Evolutionary conservation across 305 asterid species (phyloP), one percentile per base, ranked within the genome.

Genomic region (Euphrasia arctica): DNA sequence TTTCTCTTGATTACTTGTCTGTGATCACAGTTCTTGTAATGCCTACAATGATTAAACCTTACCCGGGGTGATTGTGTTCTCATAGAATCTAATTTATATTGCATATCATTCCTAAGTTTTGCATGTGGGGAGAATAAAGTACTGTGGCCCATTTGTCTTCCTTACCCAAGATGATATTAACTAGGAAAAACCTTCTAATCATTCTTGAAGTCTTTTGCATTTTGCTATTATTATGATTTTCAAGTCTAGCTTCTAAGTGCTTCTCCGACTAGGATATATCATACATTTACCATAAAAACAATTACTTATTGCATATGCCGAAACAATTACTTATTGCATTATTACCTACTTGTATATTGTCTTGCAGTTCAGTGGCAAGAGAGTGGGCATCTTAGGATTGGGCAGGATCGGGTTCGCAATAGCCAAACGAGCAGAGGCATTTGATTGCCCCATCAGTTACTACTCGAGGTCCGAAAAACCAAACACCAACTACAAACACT

Each of bases 381-480:
- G 79, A 31, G 93, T 92, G 56, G 95, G 97, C 15, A 85, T 92
- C 51, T 78, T 92, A 48, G 97, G 98, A 22, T 57, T 92, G 63
- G 98, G 96, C 70, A 78, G 98, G 72, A 89, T 91, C 41, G 96
- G 96, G 43, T 65, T 70, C 36, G 95, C 95, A 45, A 34, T 91
- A 59, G 95, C 96, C 22, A 80, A 79, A 75, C 79, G 95, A 77
- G 95, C 92, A 0, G 90, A 79, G 64, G 95, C 84, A 70, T 91
- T 91, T 63, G 85, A 73, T 56, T 91, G 96, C 56, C 88, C 89
- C 51, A 89, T 91, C 73, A 83, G 80, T 60, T 91, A 89, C 86
- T 54, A 61, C 80, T 70, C 95, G n/a, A 83, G 98, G 81, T 82
- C 95, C 51, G 68, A 82, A 79, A 91, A 89, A 67, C 74, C 84